Percentiles rank a stretch among this genome's conserved stretches.
Evolutionary conservation across 2,329 filamentous ascomycete species (phyloP).

Genomic region (Atkinsonella hypoxylon): DNA sequence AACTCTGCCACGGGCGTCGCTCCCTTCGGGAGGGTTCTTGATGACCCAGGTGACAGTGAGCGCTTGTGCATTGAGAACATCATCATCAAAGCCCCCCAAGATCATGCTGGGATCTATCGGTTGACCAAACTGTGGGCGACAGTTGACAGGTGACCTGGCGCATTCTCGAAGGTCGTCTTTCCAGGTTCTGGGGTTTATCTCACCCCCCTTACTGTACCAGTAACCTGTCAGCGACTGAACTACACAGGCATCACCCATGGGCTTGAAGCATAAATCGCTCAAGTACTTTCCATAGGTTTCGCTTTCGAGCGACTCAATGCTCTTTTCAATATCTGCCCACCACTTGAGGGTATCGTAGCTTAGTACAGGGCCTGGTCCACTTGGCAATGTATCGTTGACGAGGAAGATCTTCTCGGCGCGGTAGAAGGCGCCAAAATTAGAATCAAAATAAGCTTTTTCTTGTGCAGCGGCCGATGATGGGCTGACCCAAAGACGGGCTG

Average conservation of each 20-base stretch:
- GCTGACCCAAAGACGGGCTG: conserved; percentile 92
- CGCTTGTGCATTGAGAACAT: conserved; percentile 63
- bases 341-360: conserved; percentile 80
- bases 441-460: conserved; percentile 89
- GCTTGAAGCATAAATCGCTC: conserved; percentile 87
- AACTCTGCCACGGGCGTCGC: conserved; percentile 55
- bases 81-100: conserved; percentile 63
- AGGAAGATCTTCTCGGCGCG: conserved; percentile 87
- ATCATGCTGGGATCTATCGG: conserved; percentile 78
- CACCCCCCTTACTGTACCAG: conserved; percentile 50
- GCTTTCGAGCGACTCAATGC: conserved; percentile 62
- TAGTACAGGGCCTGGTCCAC: conserved; percentile 62
- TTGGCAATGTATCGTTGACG: conserved; percentile 66
- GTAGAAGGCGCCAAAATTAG: conserved; percentile 91
- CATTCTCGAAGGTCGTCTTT: conserved; percentile 59
- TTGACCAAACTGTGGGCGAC: conserved; percentile 79
- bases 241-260: conserved; percentile 77
- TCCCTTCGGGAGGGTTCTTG: conserved; percentile 69
- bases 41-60: conserved; percentile 93
- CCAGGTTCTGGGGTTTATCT: conserved; percentile 45
- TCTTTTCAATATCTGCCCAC: conserved; percentile 87
- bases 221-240: conserved; percentile 89
- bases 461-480: conserved; percentile 80
- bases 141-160: conserved; percentile 67
- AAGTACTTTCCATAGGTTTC: conserved; percentile 55